Percentiles rank a stretch among this genome's conserved stretches.
Conservation (phyloP, 1,284 basidiomycete species). For the Amylostereum areolatum region DNA sequence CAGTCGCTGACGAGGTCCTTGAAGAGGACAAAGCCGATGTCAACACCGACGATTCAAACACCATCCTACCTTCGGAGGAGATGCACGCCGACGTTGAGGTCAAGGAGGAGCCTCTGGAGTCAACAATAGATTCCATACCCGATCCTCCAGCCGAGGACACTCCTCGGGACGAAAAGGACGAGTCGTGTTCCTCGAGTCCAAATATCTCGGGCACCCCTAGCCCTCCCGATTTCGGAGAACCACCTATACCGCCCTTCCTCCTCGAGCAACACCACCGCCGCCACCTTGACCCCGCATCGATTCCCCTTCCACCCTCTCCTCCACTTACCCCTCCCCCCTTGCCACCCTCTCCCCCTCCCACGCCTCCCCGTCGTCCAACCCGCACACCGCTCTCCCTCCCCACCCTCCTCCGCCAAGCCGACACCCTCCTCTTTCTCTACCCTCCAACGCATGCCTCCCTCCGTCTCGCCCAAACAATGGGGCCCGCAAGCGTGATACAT, state of each 20-base stretch:
- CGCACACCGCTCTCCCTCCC: conserved; percentile 25
- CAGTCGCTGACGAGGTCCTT: too few relatives aligned
- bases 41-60: background rate
- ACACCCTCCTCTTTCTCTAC: conserved; percentile 34
- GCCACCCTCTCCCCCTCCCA: background rate
- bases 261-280: background rate
- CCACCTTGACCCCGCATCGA: background rate
- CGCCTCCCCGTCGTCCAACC: conserved; percentile 5
- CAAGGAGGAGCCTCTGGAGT: background rate
- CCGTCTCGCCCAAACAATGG: conserved; percentile 56
- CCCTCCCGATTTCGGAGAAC: conserved; percentile 1
- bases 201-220: background rate
- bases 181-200: background rate
- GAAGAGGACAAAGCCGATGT: conserved; percentile 14
- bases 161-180: too few relatives aligned
- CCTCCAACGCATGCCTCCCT: conserved; percentile 43
- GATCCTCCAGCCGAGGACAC: too few relatives aligned
- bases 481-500: conserved; percentile 53
- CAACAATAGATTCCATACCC: too few relatives aligned
- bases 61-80: background rate
- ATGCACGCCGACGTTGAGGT: background rate
- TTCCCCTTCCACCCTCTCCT: background rate
- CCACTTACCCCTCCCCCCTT: background rate
- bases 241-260: background rate
- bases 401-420: conserved; percentile 36